Evolutionary conservation across 441 rosid genomes (phyloP).

Genomic region (Macaranga tanarius): DNA sequence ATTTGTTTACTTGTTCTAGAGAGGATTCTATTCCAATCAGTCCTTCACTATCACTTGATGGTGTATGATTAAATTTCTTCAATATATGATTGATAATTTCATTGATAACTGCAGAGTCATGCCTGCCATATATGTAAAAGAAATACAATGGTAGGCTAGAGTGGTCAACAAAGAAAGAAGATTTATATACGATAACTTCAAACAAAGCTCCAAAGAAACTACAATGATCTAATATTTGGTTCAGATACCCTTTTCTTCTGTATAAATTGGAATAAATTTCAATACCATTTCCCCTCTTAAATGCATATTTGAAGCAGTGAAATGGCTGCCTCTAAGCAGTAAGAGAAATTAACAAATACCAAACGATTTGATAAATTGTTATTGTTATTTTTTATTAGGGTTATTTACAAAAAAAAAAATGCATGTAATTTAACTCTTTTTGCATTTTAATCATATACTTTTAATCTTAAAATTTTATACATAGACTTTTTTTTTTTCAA

Average conservation of each 20-base stretch:
- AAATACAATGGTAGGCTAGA: neutral
- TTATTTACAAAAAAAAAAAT: too few relatives aligned
- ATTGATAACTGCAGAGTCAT: constrained; percentile 11
- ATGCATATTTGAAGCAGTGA: constrained; percentile 1
- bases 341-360: neutral
- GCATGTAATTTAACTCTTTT: too few relatives aligned
- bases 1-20: constrained; percentile 8
- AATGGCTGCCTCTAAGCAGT: neutral
- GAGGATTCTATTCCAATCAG: constrained; percentile 21
- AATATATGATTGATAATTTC: constrained; percentile 10
- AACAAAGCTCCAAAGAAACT: neutral
- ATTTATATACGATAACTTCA: neutral
- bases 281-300: neutral
- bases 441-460: too few relatives aligned
- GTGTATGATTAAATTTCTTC: constrained; percentile 20
- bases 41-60: constrained; percentile 22
- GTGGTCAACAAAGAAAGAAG: neutral
- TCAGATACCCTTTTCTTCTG: neutral
- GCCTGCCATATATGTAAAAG: constrained; percentile 11
- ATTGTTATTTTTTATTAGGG: neutral
- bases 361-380: neutral
- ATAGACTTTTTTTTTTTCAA: too few relatives aligned
- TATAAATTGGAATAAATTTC: neutral
- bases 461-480: too few relatives aligned
- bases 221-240: neutral